Evolutionary conservation across 805 yeast genomes (phyloP).

Genomic region (Teunomyces atbi): DNA sequence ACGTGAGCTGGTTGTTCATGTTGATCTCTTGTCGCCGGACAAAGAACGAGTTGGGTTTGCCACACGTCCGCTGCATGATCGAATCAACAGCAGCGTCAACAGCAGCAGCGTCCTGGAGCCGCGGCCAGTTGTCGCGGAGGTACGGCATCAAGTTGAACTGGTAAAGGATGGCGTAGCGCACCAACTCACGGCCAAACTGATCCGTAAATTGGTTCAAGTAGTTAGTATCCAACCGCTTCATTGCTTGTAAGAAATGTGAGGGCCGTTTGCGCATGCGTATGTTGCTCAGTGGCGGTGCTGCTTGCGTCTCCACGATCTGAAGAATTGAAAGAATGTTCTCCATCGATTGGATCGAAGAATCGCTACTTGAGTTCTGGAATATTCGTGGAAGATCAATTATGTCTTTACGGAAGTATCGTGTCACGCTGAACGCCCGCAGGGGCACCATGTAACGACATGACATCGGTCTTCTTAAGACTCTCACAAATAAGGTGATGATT

Average conservation of each 20-base stretch:
- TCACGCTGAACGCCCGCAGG: not conserved
- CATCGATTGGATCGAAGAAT: slow-evolving; percentile 10
- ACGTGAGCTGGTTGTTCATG: slow-evolving; percentile 7
- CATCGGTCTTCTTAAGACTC: not conserved
- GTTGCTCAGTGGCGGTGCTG: not conserved
- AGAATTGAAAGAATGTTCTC: slow-evolving; percentile 13
- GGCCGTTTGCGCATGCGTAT: not conserved
- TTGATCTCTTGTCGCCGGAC: slow-evolving; percentile 7
- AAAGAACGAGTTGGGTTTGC: slow-evolving; percentile 10
- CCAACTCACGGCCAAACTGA: slow-evolving; percentile 12
- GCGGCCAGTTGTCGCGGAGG: slow-evolving; percentile 5
- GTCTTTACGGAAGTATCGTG: not conserved
- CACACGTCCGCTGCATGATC: not conserved
- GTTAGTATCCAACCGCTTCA: slow-evolving; percentile 8
- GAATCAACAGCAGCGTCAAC: not conserved
- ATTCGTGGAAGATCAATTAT: slow-evolving; percentile 2
- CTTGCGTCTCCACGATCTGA: slow-evolving; percentile 11
- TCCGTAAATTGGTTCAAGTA: slow-evolving; percentile 13
- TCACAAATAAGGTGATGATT: slow-evolving; percentile 1
- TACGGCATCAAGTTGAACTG: slow-evolving; percentile 13
- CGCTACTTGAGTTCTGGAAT: not conserved
- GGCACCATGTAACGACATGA: not conserved
- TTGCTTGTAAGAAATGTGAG: slow-evolving; percentile 10
- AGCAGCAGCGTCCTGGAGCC: not conserved
- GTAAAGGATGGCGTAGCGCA: slow-evolving; percentile 9